A percentile compares a stretch with the other conserved stretches of the same genome.
Evolutionary conservation across 1,284 basidiomycete genomes (phyloP).

Genomic region (Malassezia sympodialis): DNA sequence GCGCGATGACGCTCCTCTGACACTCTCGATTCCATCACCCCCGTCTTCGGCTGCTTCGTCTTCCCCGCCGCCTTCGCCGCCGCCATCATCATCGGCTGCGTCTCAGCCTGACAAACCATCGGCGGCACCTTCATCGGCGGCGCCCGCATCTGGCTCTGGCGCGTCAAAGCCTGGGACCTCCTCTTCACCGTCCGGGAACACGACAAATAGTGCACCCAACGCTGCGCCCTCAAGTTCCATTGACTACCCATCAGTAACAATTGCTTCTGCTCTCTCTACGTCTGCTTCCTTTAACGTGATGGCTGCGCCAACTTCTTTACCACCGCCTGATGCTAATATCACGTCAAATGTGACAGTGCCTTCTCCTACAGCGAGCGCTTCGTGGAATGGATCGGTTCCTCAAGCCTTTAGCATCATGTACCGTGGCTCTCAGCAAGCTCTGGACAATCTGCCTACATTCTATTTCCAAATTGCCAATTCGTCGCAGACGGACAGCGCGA

Average conservation of each 20-base stretch:
- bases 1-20: neutral
- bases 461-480: constrained; percentile 20
- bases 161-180: neutral
- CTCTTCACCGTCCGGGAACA: neutral
- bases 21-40: neutral
- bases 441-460: constrained; percentile 16
- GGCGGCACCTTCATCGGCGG: neutral
- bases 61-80: neutral
- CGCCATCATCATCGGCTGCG: neutral
- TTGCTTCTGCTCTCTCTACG: neutral
- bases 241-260: constrained; percentile 1
- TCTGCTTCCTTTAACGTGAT: constrained; percentile 4
- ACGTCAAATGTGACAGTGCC: constrained; percentile 6
- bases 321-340: neutral
- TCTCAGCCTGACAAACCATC: neutral
- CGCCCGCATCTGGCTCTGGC: neutral
- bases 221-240: neutral
- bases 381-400: constrained; percentile 7
- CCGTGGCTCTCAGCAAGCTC: constrained; percentile 9
- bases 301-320: neutral
- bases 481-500: neutral
- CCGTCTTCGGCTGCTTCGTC: neutral
- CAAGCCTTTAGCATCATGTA: constrained; percentile 11
- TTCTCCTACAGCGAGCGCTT: neutral
- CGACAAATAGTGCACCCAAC: neutral